Base-by-base conservation (phyloP, 441 rosid genomes). In the Aleurites moluccanus region DNA sequence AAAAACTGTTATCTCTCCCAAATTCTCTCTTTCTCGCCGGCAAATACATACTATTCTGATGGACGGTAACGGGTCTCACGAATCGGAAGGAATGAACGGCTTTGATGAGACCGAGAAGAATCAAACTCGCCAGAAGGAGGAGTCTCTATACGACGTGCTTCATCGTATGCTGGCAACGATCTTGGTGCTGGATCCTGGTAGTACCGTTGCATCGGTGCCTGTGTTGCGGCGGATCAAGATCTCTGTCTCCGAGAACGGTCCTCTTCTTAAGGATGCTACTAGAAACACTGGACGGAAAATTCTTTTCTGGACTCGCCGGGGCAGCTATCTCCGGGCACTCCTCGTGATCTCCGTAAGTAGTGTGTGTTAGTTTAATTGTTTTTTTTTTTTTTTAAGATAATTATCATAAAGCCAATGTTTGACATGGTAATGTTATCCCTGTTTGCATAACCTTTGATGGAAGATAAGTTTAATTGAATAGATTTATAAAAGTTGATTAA, bases 301-400 rank as follows among this genome's bases (percentile, higher is more conserved):
- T 79, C 85, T 90, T 65, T 69, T 28, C 69, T 95, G 99, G 99
- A 84, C 92, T 76, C 92, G 95, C 64, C 64, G 80, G 28, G 99
- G 99, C 47, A 85, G 92, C 73, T 83, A 88, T 38, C 83, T 95
- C 75, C 98, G 99, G 18, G 85, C 97, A 27, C 87, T 91, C 25
- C 88, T 93, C 61, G 98, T 95, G 68, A 79, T 91, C 84, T 86
- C 88, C 13, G 99, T 93, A 81, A 88, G 96, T 79, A 8, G 21
- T 20, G 75, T 20, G 4, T 45, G 50, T 2, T 4, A 15, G 16
- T 45, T 45, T 38, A 38, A 38, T 38, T 38, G 40, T 1, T 16
- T 47, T 10, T 63, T 23, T 45, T 38, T 38, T 6, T 6, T 6
- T 38, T 38, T 38, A 38, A 38, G 6, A 38, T 38, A 38, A 38